Conservation (phyloP, 2,329 filamentous ascomycete species). For the Epicoccum nigrum region DNA sequence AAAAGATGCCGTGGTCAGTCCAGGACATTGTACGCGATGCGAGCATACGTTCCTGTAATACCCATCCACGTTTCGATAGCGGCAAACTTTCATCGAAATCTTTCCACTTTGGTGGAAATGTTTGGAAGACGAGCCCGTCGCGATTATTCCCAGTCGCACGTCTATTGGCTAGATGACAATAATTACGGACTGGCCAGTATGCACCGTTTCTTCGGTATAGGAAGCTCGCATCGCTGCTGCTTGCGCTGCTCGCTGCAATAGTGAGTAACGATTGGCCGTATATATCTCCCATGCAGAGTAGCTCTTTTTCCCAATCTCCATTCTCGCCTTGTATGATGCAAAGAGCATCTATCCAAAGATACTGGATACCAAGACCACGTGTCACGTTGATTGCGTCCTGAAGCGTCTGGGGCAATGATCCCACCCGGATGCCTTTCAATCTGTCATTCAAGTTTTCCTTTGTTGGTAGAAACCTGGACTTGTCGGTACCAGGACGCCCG, state of each 20-base stretch:
- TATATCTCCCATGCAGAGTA: not conserved
- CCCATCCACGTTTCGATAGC: not conserved
- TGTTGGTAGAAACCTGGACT: not conserved
- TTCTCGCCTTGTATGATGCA: slow-evolving; percentile 2
- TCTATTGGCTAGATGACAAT: not conserved
- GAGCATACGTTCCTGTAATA: not conserved
- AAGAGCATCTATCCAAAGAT: slow-evolving; percentile 6
- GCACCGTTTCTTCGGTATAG: not conserved
- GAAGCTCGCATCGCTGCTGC: not conserved
- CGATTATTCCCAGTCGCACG: not conserved
- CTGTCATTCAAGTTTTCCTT: not conserved
- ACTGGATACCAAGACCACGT: not conserved
- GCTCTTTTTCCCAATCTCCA: not conserved
- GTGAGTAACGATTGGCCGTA: not conserved
- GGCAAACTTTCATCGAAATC: not conserved
- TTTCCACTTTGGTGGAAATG: not conserved
- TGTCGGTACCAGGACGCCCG: no score
- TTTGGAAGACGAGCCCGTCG: not conserved
- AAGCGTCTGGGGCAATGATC: not conserved
- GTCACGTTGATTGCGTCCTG: not conserved
- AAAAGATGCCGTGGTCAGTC: not conserved
- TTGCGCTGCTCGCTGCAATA: not conserved
- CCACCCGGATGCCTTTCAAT: not conserved
- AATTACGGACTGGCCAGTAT: not conserved
- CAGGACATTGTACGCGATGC: not conserved